Evolutionary conservation across 2,329 filamentous ascomycete species (phyloP), one percentile per base, ranked within the genome.

Genomic region (Apiospora rasikravindrae): DNA sequence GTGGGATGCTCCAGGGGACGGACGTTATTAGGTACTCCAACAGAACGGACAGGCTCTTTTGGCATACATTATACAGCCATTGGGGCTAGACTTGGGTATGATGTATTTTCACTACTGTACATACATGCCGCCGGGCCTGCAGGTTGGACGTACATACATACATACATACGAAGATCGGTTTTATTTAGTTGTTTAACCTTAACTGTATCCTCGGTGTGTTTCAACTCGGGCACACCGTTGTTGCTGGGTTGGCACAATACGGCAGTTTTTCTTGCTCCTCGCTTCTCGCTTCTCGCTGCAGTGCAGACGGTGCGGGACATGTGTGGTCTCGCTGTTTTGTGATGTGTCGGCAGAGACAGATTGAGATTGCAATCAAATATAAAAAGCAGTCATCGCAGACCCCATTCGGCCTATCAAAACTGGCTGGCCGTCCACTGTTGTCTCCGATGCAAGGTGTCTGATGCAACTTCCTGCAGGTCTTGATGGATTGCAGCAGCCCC

Each of bases 391-490:
- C 57, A 64, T 40, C 57, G 57, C 33, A n/a, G 57, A 10, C 57
- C 57, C 19, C 40, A 37, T 37, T 64, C 57, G 57, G 57, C 57
- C 57, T 64, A 64, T 64, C 57, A 64, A 64, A 29, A 29, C 33
- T 64, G n/a, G 33, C 57, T 40, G 33, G 33, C 57, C 57, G 8
- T 64, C 29, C 22, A 40, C 29, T 61, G 57, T 64, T 64, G 57
- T 64, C 33, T 64, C 33, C 57, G 57, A 64, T 40, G 57, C 57
- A 64, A n/a, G 57, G 57, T 64, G 57, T 64, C 57, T 64, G 57
- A 64, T 64, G 57, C 57, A 64, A 64, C 33, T 64, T 37, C 19
- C 57, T 64, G 57, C 57, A 64, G 57, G 57, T 64, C 57, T 40
- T 64, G 57, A 64, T 64, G 57, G 57, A 64, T n/a, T 64, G 57